Evolutionary conservation across 352 stramenopile genomes (phyloP).

Genomic region (Phytophthora aleatoria): DNA sequence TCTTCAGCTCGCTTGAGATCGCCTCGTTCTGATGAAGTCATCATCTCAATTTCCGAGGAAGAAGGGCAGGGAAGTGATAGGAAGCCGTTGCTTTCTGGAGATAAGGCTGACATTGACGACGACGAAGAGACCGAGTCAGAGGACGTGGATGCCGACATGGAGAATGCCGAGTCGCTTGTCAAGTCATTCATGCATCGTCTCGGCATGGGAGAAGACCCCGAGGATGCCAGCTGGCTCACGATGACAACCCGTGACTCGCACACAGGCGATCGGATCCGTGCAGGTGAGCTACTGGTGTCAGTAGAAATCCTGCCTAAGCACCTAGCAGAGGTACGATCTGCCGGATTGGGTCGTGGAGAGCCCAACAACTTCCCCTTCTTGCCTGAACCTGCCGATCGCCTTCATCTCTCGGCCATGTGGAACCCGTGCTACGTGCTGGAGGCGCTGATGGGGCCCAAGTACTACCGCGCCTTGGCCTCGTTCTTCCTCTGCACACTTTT

Average conservation of each 20-base stretch:
- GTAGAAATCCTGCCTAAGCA: slow-evolving; percentile 75
- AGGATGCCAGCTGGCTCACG: slow-evolving; percentile 79
- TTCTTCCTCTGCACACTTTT: slow-evolving; percentile 64
- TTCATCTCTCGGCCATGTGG: slow-evolving; percentile 82
- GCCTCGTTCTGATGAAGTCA: slow-evolving; percentile 26
- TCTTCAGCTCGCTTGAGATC: slow-evolving; percentile 24
- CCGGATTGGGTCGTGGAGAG: slow-evolving; percentile 75
- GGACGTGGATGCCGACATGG: slow-evolving; percentile 45
- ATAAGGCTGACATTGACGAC: slow-evolving; percentile 15
- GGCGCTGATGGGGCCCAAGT: slow-evolving; percentile 75
- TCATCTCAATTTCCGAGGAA: slow-evolving; percentile 34
- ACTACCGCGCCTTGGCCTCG: slow-evolving; percentile 71
- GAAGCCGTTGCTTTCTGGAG: slow-evolving; percentile 31
- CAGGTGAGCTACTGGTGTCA: slow-evolving; percentile 70
- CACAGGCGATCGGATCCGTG: slow-evolving; percentile 61
- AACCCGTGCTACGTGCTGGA: slow-evolving; percentile 84
- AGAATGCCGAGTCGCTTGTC: slow-evolving; percentile 69
- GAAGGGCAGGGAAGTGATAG: slow-evolving; percentile 15
- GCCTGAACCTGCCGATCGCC: slow-evolving; percentile 69
- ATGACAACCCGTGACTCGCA: slow-evolving; percentile 66
- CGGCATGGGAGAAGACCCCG: slow-evolving; percentile 77
- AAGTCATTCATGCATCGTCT: slow-evolving; percentile 78
- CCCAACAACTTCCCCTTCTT: slow-evolving; percentile 84
- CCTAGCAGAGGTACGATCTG: slow-evolving; percentile 59
- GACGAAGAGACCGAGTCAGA: slow-evolving; percentile 34